These are phyloP conservation scores for Gossypium laxum DNA, from an alignment of 441 rosid species.

Conservation along the genomic window DNA sequence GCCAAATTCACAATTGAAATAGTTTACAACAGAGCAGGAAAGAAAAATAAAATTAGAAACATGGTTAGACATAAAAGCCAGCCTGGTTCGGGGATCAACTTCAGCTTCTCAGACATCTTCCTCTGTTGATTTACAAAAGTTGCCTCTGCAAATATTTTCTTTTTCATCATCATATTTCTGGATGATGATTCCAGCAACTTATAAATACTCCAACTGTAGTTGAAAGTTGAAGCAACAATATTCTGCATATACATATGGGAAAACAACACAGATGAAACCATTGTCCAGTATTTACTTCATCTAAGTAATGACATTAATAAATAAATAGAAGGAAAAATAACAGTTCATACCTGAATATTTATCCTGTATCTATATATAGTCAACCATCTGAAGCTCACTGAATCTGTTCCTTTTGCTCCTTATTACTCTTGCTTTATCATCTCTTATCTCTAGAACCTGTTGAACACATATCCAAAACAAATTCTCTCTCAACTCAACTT, in stretches of 20 bases:
- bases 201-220: not conserved
- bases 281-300: not conserved
- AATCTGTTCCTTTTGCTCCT: constrained; percentile 38
- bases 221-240: not conserved
- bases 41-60: not conserved
- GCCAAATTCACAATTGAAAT: not conserved
- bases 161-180: not conserved
- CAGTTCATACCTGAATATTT: constrained; percentile 13
- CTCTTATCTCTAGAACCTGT: constrained; percentile 76
- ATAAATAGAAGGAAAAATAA: no score
- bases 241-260: not conserved
- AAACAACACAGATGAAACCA: not conserved
- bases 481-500: not conserved
- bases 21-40: not conserved
- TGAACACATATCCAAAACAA: not conserved
- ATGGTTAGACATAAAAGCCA: not conserved
- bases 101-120: not conserved
- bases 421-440: constrained; percentile 55
- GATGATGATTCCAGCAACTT: not conserved
- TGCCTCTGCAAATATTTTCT: not conserved
- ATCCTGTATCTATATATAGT: constrained; percentile 29
- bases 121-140: not conserved
- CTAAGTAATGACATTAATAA: not conserved
- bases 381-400: constrained; percentile 45
- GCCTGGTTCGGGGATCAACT: not conserved